Evolutionary conservation across 1,284 basidiomycete species (phyloP), one percentile per base, ranked within the genome.

Genomic region (Pyrrhoderma lamaoense): DNA sequence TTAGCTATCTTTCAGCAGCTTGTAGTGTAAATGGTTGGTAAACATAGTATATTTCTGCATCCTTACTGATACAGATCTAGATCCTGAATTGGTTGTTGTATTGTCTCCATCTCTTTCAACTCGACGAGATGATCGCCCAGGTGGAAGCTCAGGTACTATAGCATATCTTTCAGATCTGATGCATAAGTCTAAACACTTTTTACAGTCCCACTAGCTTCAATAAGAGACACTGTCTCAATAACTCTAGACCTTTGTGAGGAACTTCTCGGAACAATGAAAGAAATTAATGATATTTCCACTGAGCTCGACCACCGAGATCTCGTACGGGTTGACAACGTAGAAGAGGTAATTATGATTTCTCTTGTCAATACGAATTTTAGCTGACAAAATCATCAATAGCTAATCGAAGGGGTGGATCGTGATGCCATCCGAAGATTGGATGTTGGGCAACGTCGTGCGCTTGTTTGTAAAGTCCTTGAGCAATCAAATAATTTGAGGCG

Each of bases 221-320:
- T 94, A 8, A 85, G 87, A 3, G 82, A 89, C 55, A 78, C 82
- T 0, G 73, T 90, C 18, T 79, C 82, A 27, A 80, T 85, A 0
- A 68, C 94, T 31, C 75, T 78, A 48, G 73, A 78, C 51, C 68
- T 87, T 2, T 77, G 79, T 36, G 70, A 70, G 9, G 75, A 82
- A 47, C 76, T 93, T 2, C 64, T 74, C 0, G 71, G 73, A 8
- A 79, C 76, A 0, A 65, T 92, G 52, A 78, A 79, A 55, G 80
- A 85, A 47, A 82, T 90, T 22, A 69, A 75, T 3, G 80, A 82
- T 58, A 70, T 91, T 9, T 74, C 79, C 2, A 77, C 79, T 0
- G 86, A 92, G 64, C 68, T 93, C 16, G 74, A 78, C 2, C 77
- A 83, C n/a, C 77, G 72, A 42, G 82, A 88, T 18, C 76, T 80